phyloP scores from a whole-genome alignment of 163 green algal genomes.

The Scenedesmus sp. region DNA sequence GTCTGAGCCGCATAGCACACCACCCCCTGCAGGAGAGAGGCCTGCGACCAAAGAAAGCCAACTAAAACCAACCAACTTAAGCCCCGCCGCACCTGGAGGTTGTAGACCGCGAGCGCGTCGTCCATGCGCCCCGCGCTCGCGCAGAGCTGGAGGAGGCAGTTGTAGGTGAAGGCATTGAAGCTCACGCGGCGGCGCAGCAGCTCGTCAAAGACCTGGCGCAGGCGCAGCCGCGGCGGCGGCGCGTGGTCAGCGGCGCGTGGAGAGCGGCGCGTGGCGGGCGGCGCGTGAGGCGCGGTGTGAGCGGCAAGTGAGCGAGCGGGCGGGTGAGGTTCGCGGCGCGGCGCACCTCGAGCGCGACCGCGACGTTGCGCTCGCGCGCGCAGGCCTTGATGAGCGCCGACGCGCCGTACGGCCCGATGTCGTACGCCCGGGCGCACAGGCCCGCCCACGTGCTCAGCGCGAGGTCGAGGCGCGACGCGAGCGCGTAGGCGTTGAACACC shows the following conservation, averaged over 20 bases:
- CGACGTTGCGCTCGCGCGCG: slow-evolving; percentile 28
- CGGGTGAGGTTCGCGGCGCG: not conserved
- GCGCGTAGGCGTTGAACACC: slow-evolving; percentile 20
- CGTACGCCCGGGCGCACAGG: not conserved
- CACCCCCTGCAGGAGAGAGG: too few species aligned
- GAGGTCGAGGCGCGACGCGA: slow-evolving; percentile 21
- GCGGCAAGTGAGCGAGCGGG: not conserved
- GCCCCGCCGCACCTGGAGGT: slow-evolving; percentile 50
- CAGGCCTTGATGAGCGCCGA: slow-evolving; percentile 46
- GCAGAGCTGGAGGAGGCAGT: slow-evolving; percentile 62
- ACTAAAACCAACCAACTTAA: too few species aligned
- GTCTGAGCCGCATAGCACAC: too few species aligned
- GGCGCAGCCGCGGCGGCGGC: slow-evolving; percentile 4
- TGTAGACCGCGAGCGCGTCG: slow-evolving; percentile 52
- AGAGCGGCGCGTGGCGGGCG: not conserved
- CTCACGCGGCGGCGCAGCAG: slow-evolving; percentile 38
- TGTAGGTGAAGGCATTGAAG: slow-evolving; percentile 57
- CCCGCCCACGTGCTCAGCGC: slow-evolving; percentile 21
- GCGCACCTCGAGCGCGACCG: slow-evolving; percentile 29
- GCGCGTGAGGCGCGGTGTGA: not conserved
- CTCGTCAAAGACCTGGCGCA: slow-evolving; percentile 42
- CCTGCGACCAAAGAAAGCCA: too few species aligned
- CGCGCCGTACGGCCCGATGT: slow-evolving; percentile 48
- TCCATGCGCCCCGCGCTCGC: slow-evolving; percentile 40
- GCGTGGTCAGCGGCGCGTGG: not conserved